phyloP scores from a whole-genome alignment of 2,329 filamentous ascomycete species.

The Aspergillus tamarii region DNA sequence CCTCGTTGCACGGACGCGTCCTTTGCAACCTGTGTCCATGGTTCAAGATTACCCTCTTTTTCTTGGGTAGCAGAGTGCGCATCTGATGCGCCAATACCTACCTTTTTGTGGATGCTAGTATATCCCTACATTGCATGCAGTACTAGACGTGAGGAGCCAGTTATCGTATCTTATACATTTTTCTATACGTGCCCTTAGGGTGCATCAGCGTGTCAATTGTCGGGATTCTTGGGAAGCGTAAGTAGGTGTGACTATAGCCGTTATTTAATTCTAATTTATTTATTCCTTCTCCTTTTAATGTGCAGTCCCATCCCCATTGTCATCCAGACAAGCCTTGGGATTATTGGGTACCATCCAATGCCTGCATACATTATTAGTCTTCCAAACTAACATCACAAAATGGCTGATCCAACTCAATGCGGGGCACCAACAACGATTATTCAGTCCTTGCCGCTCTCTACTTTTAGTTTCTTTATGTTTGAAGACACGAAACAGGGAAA shows the following conservation, averaged over 20 bases:
- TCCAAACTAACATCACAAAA: conserved; percentile 7
- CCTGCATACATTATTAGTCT: conserved; percentile 22
- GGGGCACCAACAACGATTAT: conserved; percentile 13
- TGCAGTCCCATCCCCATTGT: neutral
- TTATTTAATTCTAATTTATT: neutral
- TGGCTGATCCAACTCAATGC: conserved; percentile 17
- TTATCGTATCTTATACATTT: neutral
- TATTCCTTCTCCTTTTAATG: neutral
- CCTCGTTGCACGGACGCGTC: conserved; percentile 1
- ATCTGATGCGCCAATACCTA: neutral
- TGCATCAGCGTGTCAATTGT: neutral
- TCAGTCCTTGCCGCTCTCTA: neutral
- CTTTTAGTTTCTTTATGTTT: neutral
- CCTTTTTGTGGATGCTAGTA: neutral
- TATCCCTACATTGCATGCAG: neutral
- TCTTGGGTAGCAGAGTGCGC: neutral
- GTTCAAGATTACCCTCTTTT: neutral
- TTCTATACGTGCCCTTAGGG: neutral
- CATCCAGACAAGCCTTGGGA: conserved; percentile 5
- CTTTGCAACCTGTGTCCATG: neutral
- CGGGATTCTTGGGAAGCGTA: neutral
- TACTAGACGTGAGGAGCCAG: neutral
- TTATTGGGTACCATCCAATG: conserved; percentile 20
- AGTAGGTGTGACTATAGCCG: neutral
- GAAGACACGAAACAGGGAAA: neutral